Evolutionary conservation across 2,329 filamentous ascomycete species (phyloP).

Genomic region (Corynespora cassiicola): DNA sequence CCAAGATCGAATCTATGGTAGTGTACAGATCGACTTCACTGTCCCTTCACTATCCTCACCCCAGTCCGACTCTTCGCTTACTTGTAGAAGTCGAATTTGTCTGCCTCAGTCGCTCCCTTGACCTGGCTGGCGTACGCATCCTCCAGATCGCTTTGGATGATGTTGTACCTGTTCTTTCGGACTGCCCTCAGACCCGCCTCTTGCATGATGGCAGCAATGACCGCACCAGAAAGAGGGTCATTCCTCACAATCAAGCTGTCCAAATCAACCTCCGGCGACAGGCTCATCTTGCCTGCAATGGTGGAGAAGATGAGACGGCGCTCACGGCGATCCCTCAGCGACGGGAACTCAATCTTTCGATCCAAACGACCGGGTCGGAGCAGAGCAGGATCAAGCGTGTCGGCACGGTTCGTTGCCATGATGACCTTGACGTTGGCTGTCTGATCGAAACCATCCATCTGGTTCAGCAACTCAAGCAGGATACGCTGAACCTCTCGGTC

Average conservation of each 20-base stretch:
- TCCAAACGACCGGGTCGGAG: constrained; percentile 94
- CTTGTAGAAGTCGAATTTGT: constrained; percentile 76
- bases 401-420: constrained; percentile 98
- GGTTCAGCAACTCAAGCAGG: constrained; percentile 93
- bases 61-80: constrained; percentile 18
- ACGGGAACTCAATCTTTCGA: constrained; percentile 99
- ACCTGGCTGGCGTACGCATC: constrained; percentile 98
- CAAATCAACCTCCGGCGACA: constrained; percentile 94
- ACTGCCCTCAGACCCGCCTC: constrained; percentile 94
- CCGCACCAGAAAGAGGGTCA: constrained; percentile 90
- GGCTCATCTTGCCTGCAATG: constrained; percentile 96
- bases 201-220: constrained; percentile 99
- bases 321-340: constrained; percentile 89
- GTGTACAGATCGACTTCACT: too few species aligned
- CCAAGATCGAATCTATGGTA: too few species aligned
- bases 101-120: constrained; percentile 77
- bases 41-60: neutral
- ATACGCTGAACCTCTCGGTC: constrained; percentile 99
- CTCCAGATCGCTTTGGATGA: constrained; percentile 95
- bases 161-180: constrained; percentile 98
- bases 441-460: constrained; percentile 99
- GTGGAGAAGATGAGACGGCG: constrained; percentile 95
- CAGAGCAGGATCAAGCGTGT: constrained; percentile 93
- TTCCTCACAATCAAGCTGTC: constrained; percentile 97
- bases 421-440: constrained; percentile 99